A percentile compares a stretch with the other conserved stretches of the same genome.
Evolutionary conservation across 768 basidiomycete genomes (phyloP).

Genomic region (Cubamyces lactineus): DNA sequence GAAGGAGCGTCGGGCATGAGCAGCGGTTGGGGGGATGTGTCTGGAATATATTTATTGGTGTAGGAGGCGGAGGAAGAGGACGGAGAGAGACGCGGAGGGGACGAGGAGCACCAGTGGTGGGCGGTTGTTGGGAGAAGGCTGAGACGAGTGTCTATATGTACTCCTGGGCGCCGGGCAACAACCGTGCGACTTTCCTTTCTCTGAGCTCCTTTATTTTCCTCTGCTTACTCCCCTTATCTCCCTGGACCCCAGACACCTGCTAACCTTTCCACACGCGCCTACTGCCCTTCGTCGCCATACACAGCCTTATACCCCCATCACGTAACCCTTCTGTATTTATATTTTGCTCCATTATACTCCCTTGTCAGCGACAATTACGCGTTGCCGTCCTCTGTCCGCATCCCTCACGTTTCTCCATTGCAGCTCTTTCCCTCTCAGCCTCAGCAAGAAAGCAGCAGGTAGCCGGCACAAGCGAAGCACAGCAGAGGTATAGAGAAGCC

Average conservation of each 20-base stretch:
- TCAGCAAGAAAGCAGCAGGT: too few species aligned
- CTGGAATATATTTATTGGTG: conserved; percentile 10
- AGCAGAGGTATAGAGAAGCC: not conserved
- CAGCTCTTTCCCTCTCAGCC: too few species aligned
- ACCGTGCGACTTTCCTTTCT: conserved; percentile 29
- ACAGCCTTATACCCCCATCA: conserved; percentile 17
- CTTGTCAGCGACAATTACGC: conserved; percentile 16
- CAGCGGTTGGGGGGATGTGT: conserved; percentile 23
- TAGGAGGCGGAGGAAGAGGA: not conserved
- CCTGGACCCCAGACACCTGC: conserved; percentile 22
- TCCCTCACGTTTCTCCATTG: not conserved
- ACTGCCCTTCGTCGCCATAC: conserved; percentile 3
- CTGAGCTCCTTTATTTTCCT: conserved; percentile 26
- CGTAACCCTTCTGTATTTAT: conserved; percentile 16
- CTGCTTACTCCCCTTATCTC: conserved; percentile 21
- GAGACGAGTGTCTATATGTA: conserved; percentile 44
- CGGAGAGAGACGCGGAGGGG: conserved; percentile 23
- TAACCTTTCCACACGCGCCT: conserved; percentile 13
- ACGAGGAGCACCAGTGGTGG: conserved; percentile 21
- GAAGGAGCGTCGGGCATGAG: conserved; percentile 39
- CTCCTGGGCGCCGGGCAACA: conserved; percentile 31
- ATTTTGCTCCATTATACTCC: not conserved
- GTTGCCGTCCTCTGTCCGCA: not conserved
- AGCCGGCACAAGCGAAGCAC: not conserved
- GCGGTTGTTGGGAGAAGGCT: conserved; percentile 28